Evolutionary conservation across 192 early-diverging fungal species (phyloP).

Genomic region (Chytriomyces sp.): DNA sequence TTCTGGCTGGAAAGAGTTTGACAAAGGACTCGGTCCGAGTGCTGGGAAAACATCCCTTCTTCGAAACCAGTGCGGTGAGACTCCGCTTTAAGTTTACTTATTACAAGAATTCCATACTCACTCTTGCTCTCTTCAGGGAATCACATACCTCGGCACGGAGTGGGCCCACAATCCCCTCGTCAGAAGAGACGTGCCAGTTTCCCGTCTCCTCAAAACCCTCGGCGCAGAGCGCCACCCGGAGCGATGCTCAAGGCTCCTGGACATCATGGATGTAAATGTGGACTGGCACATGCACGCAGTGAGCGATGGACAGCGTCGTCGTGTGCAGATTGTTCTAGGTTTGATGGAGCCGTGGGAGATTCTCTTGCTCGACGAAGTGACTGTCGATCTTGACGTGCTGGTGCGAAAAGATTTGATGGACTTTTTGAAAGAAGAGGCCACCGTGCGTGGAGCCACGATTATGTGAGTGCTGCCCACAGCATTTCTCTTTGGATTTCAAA

Average conservation of each 20-base stretch:
- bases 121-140: slow-evolving; percentile 41
- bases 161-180: slow-evolving; percentile 79
- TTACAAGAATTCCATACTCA: background rate
- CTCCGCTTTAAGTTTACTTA: background rate
- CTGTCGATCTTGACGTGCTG: slow-evolving; percentile 79
- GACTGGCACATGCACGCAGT: slow-evolving; percentile 59
- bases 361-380: slow-evolving; percentile 79
- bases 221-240: slow-evolving; percentile 68
- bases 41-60: slow-evolving; percentile 69
- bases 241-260: slow-evolving; percentile 60
- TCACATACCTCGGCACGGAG: slow-evolving; percentile 82
- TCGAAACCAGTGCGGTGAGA: slow-evolving; percentile 44
- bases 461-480: slow-evolving; percentile 31
- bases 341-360: slow-evolving; percentile 71
- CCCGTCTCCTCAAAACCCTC: slow-evolving; percentile 66
- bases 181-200: slow-evolving; percentile 69
- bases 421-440: slow-evolving; percentile 72
- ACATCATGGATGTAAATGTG: slow-evolving; percentile 62
- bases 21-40: slow-evolving; percentile 59
- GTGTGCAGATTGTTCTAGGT: slow-evolving; percentile 79
- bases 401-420: slow-evolving; percentile 70
- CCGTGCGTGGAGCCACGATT: slow-evolving; percentile 65
- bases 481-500: background rate
- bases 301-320: slow-evolving; percentile 71
- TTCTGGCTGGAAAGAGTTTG: slow-evolving; percentile 76